These are phyloP conservation scores for Aspergillus awamori DNA, from an alignment of 2,329 filamentous ascomycete species.

Conservation along the genomic window DNA sequence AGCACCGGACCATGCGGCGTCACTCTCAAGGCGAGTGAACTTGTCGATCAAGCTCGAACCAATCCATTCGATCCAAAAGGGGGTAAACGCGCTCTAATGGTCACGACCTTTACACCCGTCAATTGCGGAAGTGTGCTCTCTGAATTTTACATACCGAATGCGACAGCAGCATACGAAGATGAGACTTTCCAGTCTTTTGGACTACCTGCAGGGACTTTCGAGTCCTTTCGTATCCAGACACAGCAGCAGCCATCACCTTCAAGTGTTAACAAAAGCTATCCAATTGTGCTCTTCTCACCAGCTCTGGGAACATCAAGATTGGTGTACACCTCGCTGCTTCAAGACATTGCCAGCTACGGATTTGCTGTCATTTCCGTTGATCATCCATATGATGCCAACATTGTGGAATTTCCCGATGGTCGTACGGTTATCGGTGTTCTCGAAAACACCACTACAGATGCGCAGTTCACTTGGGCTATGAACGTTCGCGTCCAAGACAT, in stretches of 20 bases:
- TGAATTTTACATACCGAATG: slow-evolving; percentile 32
- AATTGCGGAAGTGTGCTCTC: slow-evolving; percentile 14
- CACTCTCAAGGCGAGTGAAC: not conserved
- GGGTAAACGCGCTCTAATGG: slow-evolving; percentile 28
- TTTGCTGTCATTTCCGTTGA: slow-evolving; percentile 41
- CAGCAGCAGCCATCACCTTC: slow-evolving; percentile 12
- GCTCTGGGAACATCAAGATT: slow-evolving; percentile 32
- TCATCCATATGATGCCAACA: slow-evolving; percentile 39
- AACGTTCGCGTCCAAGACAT: slow-evolving; percentile 18
- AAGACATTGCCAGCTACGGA: slow-evolving; percentile 37
- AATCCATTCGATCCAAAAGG: slow-evolving; percentile 31
- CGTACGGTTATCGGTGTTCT: slow-evolving; percentile 15
- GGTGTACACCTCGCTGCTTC: slow-evolving; percentile 34
- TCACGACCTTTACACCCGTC: slow-evolving; percentile 32
- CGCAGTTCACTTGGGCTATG: slow-evolving; percentile 10
- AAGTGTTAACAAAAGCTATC: slow-evolving; percentile 13
- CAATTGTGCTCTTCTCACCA: slow-evolving; percentile 39
- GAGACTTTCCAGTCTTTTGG: slow-evolving; percentile 20
- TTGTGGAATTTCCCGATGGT: slow-evolving; percentile 39
- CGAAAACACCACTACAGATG: slow-evolving; percentile 15
- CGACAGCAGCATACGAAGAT: slow-evolving; percentile 30
- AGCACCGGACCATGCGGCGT: slow-evolving; percentile 7
- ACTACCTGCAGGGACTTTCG: slow-evolving; percentile 32
- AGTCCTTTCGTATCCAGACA: slow-evolving; percentile 26
- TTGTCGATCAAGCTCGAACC: slow-evolving; percentile 26